A percentile compares a stretch with the other conserved stretches of the same genome.
These are phyloP conservation scores for Pseudopithomyces maydicus DNA, from an alignment of 2,329 filamentous ascomycete genomes.

Conservation along the genomic window DNA sequence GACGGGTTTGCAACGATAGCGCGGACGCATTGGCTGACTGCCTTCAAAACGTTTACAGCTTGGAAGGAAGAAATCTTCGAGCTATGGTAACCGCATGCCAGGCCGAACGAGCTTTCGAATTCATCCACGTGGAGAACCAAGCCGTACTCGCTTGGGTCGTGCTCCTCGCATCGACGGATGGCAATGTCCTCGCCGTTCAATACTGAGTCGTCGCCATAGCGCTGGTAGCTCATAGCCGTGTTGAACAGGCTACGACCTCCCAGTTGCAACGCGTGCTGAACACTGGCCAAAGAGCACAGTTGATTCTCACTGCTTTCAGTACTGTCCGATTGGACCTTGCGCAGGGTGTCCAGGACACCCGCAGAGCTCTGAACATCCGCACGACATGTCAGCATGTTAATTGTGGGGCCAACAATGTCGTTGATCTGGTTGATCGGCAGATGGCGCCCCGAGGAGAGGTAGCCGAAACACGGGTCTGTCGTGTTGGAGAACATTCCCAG, in stretches of 20 bases:
- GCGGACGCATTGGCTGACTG: too few species aligned
- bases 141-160: background rate
- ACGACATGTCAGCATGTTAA: conserved; percentile 48
- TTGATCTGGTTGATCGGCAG: conserved; percentile 50
- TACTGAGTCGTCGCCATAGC: background rate
- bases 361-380: conserved; percentile 38
- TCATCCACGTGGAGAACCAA: too few species aligned
- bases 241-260: conserved; percentile 37
- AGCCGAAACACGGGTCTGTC: conserved; percentile 48
- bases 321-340: too few species aligned
- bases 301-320: background rate
- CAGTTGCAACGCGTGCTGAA: conserved; percentile 41
- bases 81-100: too few species aligned
- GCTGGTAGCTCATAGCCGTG: conserved; percentile 40
- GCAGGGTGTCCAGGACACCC: too few species aligned
- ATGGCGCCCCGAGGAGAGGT: conserved; percentile 47
- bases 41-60: too few species aligned
- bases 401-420: conserved; percentile 49
- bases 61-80: too few species aligned
- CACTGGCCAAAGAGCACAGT: conserved; percentile 28
- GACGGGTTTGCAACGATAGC: too few species aligned
- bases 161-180: background rate
- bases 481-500: conserved; percentile 36
- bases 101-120: too few species aligned
- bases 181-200: background rate